Conservation (phyloP, 352 stramenopile species). For the Phytophthora lateralis region DNA sequence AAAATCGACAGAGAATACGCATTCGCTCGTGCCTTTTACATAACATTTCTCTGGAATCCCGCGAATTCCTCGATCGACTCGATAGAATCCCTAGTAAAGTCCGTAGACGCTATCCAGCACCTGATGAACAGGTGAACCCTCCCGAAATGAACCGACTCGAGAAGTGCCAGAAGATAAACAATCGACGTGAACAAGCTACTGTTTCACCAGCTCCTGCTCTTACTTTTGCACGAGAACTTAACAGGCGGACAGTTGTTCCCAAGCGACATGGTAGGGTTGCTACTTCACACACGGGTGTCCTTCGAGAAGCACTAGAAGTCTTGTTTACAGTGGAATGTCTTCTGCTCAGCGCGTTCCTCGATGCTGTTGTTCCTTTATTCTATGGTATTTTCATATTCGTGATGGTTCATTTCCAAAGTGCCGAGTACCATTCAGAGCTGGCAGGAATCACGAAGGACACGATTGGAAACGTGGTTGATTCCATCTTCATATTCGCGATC, state of each 20-base stretch:
- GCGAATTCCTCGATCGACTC: constrained; percentile 7
- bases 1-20: constrained; percentile 12
- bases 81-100: constrained; percentile 3
- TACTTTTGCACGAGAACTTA: background rate
- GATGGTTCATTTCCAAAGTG: constrained; percentile 31
- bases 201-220: background rate
- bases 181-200: background rate
- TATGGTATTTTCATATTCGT: constrained; percentile 32
- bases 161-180: background rate
- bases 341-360: constrained; percentile 36
- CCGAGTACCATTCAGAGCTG: constrained; percentile 41
- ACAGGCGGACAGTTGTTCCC: background rate
- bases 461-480: constrained; percentile 14
- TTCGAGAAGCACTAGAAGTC: constrained; percentile 19
- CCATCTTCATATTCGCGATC: constrained; percentile 28
- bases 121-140: background rate
- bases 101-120: background rate
- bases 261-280: background rate
- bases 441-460: constrained; percentile 10
- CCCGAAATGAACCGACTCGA: background rate
- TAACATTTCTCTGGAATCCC: background rate
- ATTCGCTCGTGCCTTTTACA: constrained; percentile 17
- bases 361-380: constrained; percentile 39
- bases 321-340: constrained; percentile 43
- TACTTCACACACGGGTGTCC: background rate